Conservation (phyloP, 345 rosid genomes). For the Populus tremula region DNA sequence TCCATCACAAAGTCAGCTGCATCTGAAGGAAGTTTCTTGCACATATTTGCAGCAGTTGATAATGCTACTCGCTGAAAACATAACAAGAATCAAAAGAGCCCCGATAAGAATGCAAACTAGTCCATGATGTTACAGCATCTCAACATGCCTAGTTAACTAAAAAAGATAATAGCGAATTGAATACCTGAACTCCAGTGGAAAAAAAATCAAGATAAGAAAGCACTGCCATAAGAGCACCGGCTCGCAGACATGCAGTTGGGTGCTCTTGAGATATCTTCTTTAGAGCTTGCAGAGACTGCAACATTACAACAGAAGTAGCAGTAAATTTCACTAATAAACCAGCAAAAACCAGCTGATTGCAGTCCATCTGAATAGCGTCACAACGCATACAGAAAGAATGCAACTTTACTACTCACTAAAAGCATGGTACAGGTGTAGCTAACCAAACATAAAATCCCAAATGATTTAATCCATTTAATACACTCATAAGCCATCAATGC, state of each 20-base stretch:
- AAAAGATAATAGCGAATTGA: slow-evolving; percentile 1
- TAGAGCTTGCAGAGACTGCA: slow-evolving; percentile 92
- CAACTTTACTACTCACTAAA: neutral
- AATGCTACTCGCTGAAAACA: slow-evolving; percentile 80
- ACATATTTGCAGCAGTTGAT: slow-evolving; percentile 99
- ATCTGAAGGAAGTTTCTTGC: slow-evolving; percentile 98
- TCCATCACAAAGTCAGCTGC: slow-evolving; percentile 99
- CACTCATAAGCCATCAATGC: neutral
- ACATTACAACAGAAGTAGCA: slow-evolving; percentile 12
- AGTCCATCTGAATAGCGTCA: neutral
- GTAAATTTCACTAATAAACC: neutral
- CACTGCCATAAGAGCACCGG: slow-evolving; percentile 99
- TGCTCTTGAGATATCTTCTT: slow-evolving; percentile 99
- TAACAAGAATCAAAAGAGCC: neutral
- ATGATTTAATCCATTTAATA: neutral
- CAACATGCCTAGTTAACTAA: neutral
- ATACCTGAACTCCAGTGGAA: slow-evolving; percentile 98
- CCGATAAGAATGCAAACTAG: neutral
- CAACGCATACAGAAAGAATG: neutral
- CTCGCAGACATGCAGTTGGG: slow-evolving; percentile 98
- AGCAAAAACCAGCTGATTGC: neutral
- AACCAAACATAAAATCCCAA: neutral
- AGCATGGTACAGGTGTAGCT: neutral
- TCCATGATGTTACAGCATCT: neutral
- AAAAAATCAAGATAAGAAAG: slow-evolving; percentile 98